Evolutionary conservation across 2,329 filamentous ascomycete species (phyloP).

Genomic region (Cytospora piceae): DNA sequence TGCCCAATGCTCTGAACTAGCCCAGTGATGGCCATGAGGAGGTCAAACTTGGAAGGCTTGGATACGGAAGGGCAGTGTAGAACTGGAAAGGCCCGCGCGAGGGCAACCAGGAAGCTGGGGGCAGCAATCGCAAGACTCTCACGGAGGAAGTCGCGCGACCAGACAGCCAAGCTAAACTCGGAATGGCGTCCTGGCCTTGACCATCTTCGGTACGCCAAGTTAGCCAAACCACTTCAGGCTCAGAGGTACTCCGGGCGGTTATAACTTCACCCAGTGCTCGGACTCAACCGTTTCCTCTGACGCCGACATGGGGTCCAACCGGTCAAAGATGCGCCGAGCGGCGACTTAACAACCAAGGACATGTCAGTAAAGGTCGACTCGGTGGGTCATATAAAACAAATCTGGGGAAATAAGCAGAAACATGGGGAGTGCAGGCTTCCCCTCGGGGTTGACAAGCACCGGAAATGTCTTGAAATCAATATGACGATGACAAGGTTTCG

Average conservation of each 20-base stretch:
- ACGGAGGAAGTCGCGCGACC: background rate
- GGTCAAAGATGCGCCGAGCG: conserved; percentile 9
- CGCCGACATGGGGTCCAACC: background rate
- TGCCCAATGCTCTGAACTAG: conserved; percentile 12
- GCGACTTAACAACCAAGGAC: background rate
- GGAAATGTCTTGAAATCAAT: conserved; percentile 3
- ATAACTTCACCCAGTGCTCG: background rate
- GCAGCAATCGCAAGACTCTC: conserved; percentile 10
- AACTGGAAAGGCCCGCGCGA: conserved; percentile 1
- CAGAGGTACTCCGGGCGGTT: background rate
- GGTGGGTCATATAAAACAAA: conserved; percentile 20
- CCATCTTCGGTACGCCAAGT: background rate
- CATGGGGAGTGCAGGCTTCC: conserved; percentile 11
- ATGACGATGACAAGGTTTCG: conserved; percentile 11
- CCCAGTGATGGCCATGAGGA: conserved; percentile 17
- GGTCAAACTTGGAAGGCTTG: conserved; percentile 9
- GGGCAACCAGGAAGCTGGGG: background rate
- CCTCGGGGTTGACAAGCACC: conserved; percentile 19
- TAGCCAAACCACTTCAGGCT: background rate
- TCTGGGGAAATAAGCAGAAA: conserved; percentile 9
- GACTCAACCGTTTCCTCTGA: conserved; percentile 6
- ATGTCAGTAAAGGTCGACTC: background rate
- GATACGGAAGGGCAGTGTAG: conserved; percentile 14
- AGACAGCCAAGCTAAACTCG: too few relatives aligned
- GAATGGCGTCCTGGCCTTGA: too few relatives aligned